Conservation (phyloP, 1,139 yeast genomes). For the Hansenula sp. region DNA sequence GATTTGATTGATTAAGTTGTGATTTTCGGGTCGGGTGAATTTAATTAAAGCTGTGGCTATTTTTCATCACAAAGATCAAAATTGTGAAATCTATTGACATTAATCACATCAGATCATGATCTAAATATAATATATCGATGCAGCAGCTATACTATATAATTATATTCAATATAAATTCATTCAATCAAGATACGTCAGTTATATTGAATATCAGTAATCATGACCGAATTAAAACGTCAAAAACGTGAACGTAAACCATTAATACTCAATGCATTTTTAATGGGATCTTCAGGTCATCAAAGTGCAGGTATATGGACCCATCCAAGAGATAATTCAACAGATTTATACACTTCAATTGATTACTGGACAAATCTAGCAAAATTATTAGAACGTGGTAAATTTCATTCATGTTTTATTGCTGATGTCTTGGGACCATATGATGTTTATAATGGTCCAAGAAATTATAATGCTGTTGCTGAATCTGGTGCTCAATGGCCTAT, state of each 20-base stretch:
- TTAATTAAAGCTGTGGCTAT: no score
- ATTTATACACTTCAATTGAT: slow-evolving; percentile 27
- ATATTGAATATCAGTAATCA: not conserved
- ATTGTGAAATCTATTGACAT: no score
- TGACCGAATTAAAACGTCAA: not conserved
- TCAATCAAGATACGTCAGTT: not conserved
- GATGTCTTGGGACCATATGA: slow-evolving; percentile 41
- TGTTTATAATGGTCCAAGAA: slow-evolving; percentile 33
- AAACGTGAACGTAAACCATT: slow-evolving; percentile 20
- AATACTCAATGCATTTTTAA: slow-evolving; percentile 33
- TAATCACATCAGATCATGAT: no score
- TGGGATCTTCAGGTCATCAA: slow-evolving; percentile 32
- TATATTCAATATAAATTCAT: no score
- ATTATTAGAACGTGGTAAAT: slow-evolving; percentile 37
- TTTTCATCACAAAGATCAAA: no score
- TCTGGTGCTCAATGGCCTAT: slow-evolving; percentile 38
- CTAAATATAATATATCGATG: no score
- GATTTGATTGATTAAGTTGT: no score
- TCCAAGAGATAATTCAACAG: slow-evolving; percentile 4
- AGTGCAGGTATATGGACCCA: slow-evolving; percentile 35
- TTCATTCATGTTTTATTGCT: slow-evolving; percentile 39
- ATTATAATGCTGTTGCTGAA: slow-evolving; percentile 28
- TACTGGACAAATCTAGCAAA: slow-evolving; percentile 40
- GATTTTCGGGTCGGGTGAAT: no score
- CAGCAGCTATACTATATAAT: no score